phyloP scores from a whole-genome alignment of 1,139 yeast species.

The Pichia sp. region DNA sequence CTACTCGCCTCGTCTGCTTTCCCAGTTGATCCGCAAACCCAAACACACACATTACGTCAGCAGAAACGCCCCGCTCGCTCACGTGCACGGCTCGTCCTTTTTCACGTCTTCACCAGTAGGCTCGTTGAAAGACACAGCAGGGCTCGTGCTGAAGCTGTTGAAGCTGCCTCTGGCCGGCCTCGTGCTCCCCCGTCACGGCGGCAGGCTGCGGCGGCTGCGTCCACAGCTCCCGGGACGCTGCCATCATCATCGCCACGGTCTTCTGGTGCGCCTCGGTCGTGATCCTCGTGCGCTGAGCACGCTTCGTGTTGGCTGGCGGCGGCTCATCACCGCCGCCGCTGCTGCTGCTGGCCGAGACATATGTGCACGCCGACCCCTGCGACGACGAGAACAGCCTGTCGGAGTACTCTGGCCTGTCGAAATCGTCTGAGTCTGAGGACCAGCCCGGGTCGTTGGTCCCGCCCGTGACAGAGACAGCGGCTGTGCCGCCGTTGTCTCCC shows the following conservation, averaged over 20 bases:
- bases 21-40: background rate
- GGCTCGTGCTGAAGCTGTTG: too few relatives aligned
- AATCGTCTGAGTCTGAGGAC: background rate
- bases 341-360: background rate
- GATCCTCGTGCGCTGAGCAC: constrained; percentile 8
- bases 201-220: background rate
- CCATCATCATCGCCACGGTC: constrained; percentile 31
- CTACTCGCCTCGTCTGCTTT: constrained; percentile 4
- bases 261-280: constrained; percentile 19
- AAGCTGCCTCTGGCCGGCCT: too few relatives aligned
- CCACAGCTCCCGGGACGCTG: constrained; percentile 22
- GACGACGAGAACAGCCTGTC: background rate
- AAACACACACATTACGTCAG: too few relatives aligned
- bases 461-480: background rate
- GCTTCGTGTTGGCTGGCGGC: constrained; percentile 9
- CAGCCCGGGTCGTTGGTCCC: background rate
- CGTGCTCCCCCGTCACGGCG: too few relatives aligned
- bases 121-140: too few relatives aligned
- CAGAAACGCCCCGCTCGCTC: too few relatives aligned
- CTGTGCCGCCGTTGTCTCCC: too few relatives aligned
- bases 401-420: background rate
- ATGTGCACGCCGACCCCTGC: background rate
- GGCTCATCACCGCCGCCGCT: background rate
- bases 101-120: too few relatives aligned
- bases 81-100: too few relatives aligned